phyloP scores from a whole-genome alignment of 805 yeast genomes.

The Cyberlindnera suaveolens region DNA sequence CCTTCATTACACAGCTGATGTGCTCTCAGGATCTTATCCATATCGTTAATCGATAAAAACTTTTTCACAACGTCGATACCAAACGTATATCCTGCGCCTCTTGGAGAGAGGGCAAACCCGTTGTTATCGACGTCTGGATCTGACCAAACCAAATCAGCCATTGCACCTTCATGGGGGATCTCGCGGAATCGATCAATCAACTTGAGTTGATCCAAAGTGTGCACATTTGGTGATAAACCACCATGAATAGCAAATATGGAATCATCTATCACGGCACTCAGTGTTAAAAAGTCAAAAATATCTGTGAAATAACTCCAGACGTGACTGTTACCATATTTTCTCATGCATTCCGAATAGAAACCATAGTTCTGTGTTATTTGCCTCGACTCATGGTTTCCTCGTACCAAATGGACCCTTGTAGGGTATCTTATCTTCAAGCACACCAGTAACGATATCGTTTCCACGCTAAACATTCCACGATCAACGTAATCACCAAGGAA shows the following conservation, averaged over 20 bases:
- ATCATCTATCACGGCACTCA: constrained; percentile 86
- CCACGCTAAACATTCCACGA: constrained; percentile 89
- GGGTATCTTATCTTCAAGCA: constrained; percentile 88
- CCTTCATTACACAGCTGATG: constrained; percentile 98
- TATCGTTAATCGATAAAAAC: constrained; percentile 69
- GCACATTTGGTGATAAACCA: constrained; percentile 92
- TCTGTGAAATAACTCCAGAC: constrained; percentile 92
- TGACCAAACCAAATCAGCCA: constrained; percentile 98
- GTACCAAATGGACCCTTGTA: constrained; percentile 64
- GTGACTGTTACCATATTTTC: constrained; percentile 74
- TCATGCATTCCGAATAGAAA: constrained; percentile 87
- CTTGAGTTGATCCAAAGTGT: constrained; percentile 84
- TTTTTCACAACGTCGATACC: constrained; percentile 87
- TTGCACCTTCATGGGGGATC: constrained; percentile 98
- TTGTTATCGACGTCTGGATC: constrained; percentile 83
- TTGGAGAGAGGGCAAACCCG: constrained; percentile 82
- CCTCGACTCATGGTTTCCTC: constrained; percentile 96
- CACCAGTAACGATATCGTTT: constrained; percentile 79
- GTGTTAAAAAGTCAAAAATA: constrained; percentile 82
- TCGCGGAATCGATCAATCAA: constrained; percentile 89
- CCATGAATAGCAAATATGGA: constrained; percentile 94
- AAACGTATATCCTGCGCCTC: constrained; percentile 98
- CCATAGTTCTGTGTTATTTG: constrained; percentile 98
- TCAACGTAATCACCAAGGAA: constrained; percentile 96
- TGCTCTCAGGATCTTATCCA: constrained; percentile 83